These are phyloP conservation scores for Azolla pinnata DNA, from an alignment of 75 land plant genomes.

Conservation along the genomic window DNA sequence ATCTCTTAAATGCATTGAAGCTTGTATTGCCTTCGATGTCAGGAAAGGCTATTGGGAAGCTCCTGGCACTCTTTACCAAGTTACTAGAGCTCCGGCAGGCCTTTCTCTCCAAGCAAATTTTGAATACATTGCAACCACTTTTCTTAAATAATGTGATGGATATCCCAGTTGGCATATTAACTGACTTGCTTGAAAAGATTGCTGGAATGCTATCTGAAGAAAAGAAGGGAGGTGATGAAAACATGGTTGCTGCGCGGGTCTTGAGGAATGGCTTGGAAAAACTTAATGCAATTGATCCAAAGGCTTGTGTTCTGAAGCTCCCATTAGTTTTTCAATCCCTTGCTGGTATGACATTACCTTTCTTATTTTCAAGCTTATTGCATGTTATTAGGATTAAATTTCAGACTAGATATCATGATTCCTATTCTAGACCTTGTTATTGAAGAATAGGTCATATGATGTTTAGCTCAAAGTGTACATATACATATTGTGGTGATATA, in stretches of 20 bases:
- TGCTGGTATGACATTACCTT: constrained; percentile 36
- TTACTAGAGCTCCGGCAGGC: constrained; percentile 57
- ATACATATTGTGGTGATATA: too few relatives aligned
- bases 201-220: constrained; percentile 31
- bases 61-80: constrained; percentile 42
- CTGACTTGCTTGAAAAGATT: constrained; percentile 52
- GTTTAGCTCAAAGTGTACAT: too few relatives aligned
- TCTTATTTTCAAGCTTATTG: not conserved
- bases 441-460: too few relatives aligned
- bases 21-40: constrained; percentile 60
- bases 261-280: constrained; percentile 49
- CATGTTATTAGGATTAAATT: not conserved
- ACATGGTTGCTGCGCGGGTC: constrained; percentile 56
- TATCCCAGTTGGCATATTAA: constrained; percentile 37
- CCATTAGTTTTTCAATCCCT: constrained; percentile 60
- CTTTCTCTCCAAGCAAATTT: constrained; percentile 50
- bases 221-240: constrained; percentile 59
- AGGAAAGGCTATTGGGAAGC: constrained; percentile 25
- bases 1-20: constrained; percentile 58
- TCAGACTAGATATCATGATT: not conserved
- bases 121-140: constrained; percentile 46
- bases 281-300: constrained; percentile 43
- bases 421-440: too few relatives aligned
- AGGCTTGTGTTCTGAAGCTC: constrained; percentile 51
- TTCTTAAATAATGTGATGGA: constrained; percentile 30